Conservation (phyloP, 441 rosid species). For the Croton setiger region DNA sequence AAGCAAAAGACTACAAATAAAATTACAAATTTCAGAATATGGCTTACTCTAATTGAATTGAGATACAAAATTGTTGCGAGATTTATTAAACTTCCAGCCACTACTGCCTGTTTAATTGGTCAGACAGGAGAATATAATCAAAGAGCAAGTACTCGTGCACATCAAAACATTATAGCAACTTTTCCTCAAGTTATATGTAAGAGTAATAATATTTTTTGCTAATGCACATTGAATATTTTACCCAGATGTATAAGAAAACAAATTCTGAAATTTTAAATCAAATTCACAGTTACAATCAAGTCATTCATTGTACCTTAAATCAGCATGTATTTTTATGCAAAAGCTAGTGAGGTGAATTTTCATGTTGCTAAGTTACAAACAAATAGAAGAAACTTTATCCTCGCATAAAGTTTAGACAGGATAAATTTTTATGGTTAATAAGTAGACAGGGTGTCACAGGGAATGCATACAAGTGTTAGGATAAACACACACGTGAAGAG, state of each 20-base stretch:
- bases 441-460: too few relatives aligned
- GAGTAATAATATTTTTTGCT: background rate
- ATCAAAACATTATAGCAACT: background rate
- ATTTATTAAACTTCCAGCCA: constrained; percentile 90
- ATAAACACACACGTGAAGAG: too few relatives aligned
- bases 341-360: background rate
- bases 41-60: constrained; percentile 75
- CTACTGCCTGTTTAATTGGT: constrained; percentile 66
- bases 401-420: too few relatives aligned
- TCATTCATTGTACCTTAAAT: background rate
- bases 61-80: constrained; percentile 91
- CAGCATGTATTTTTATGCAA: background rate
- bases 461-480: too few relatives aligned
- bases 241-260: background rate
- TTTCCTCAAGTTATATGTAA: background rate
- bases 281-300: background rate
- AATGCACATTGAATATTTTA: too few relatives aligned
- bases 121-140: constrained; percentile 16
- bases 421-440: too few relatives aligned
- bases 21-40: background rate
- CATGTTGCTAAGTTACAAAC: background rate
- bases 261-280: background rate
- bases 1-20: constrained; percentile 12
- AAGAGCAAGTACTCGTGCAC: background rate
- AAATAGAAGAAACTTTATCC: background rate